Percentiles rank a stretch among this genome's conserved stretches.
phyloP scores from a whole-genome alignment of 2,329 filamentous ascomycete species.

The Alternaria sp. region DNA sequence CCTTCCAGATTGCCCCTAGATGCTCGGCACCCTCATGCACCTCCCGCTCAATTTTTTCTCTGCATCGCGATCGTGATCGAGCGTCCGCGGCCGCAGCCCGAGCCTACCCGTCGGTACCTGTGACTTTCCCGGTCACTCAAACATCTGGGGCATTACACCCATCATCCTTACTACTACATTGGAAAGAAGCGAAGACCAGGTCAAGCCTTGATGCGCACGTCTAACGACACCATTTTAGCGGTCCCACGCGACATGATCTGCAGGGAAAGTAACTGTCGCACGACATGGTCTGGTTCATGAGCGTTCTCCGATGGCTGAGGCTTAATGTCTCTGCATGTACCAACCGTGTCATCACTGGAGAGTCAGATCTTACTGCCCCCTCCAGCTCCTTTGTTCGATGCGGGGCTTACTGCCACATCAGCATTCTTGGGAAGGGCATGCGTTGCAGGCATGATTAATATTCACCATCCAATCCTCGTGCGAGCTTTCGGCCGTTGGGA shows the following conservation, averaged over 20 bases:
- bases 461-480: background rate
- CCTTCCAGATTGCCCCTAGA: slow-evolving; percentile 15
- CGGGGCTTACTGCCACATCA: background rate
- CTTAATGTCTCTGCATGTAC: slow-evolving; percentile 1
- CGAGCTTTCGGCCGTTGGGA: background rate
- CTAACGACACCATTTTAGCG: background rate
- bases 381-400: background rate
- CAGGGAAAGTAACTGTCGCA: slow-evolving; percentile 1
- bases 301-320: background rate
- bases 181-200: background rate
- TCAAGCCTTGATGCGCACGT: background rate
- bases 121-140: background rate
- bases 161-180: background rate
- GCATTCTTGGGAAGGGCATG: background rate
- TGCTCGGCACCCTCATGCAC: slow-evolving; percentile 9
- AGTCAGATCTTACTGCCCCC: background rate
- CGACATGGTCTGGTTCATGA: slow-evolving; percentile 1
- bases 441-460: background rate
- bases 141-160: background rate
- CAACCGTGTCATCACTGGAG: background rate
- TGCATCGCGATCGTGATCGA: slow-evolving; percentile 2
- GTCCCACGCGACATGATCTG: slow-evolving; percentile 3
- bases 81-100: slow-evolving; percentile 1
- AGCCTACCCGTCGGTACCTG: slow-evolving; percentile 2
- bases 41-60: slow-evolving; percentile 1